phyloP scores from a whole-genome alignment of 495 filamentous ascomycete genomes.

The Podospora sp. region DNA sequence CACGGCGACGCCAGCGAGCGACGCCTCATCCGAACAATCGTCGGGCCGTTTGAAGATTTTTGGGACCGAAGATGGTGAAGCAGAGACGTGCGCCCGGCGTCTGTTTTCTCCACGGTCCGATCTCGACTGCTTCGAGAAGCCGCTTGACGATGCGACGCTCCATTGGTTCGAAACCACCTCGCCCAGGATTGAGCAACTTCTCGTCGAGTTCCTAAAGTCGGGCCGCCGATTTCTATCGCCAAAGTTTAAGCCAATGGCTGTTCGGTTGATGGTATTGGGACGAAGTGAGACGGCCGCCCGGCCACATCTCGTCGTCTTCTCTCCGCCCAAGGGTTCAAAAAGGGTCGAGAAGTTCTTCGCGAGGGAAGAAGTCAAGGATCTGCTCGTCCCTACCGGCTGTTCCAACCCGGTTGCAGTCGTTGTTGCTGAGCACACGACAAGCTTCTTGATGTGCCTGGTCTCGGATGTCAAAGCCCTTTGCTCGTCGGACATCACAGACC shows the following conservation, averaged over 20 bases:
- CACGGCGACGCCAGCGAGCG: neutral
- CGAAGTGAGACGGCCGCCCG: neutral
- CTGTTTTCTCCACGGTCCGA: slow-evolving; percentile 1
- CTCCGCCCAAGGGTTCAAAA: neutral
- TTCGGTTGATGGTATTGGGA: slow-evolving; percentile 12
- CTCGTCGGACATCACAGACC: neutral
- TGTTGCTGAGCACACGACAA: neutral
- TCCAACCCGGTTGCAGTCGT: neutral
- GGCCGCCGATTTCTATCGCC: neutral
- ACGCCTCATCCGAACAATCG: neutral
- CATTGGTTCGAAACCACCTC: neutral
- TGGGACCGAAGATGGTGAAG: neutral
- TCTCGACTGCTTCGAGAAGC: neutral
- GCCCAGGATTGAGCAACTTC: slow-evolving; percentile 14
- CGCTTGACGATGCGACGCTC: neutral
- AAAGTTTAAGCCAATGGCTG: slow-evolving; percentile 6
- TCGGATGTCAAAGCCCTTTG: neutral
- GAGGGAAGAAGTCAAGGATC: slow-evolving; percentile 1
- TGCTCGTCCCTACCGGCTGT: neutral
- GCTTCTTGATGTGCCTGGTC: slow-evolving; percentile 5
- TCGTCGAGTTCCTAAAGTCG: slow-evolving; percentile 5
- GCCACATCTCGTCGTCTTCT: slow-evolving; percentile 5
- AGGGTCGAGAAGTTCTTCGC: slow-evolving; percentile 8
- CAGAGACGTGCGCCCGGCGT: neutral
- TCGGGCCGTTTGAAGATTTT: neutral